Evolutionary conservation across 1,284 basidiomycete genomes (phyloP).

Genomic region (Ustilago shanxiensis): DNA sequence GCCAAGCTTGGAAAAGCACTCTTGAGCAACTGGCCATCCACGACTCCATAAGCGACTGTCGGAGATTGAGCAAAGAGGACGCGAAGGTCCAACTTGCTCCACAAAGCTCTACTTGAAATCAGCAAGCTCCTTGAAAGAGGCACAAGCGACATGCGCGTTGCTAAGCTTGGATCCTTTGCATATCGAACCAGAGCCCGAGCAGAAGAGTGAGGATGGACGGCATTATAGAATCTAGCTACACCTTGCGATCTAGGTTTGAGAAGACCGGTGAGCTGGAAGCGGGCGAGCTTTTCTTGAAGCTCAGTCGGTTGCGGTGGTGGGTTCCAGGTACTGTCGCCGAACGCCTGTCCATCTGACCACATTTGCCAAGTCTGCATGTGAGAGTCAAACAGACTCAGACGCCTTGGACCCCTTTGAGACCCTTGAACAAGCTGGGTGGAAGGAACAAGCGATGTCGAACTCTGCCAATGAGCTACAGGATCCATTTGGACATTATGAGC

Average conservation of each 20-base stretch:
- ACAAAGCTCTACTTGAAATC: not conserved
- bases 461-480: not conserved
- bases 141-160: not conserved
- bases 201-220: no score
- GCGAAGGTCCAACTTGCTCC: conserved; percentile 4
- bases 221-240: not conserved
- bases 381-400: not conserved
- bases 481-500: not conserved
- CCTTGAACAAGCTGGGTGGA: not conserved
- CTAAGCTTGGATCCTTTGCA: not conserved
- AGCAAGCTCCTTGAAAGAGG: conserved; percentile 4
- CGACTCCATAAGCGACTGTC: not conserved
- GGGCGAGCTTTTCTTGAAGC: not conserved
- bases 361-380: no score
- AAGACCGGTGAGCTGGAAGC: not conserved
- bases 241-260: not conserved
- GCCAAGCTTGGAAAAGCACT: not conserved
- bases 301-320: not conserved
- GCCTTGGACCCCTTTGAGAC: no score
- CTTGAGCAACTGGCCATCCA: conserved; percentile 13
- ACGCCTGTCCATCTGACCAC: not conserved
- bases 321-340: not conserved
- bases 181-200: not conserved
- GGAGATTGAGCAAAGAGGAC: conserved; percentile 6
- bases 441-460: not conserved